Evolutionary conservation across 108 stramenopile genomes (phyloP).

Genomic region (Nannochloropsis oceanica): DNA sequence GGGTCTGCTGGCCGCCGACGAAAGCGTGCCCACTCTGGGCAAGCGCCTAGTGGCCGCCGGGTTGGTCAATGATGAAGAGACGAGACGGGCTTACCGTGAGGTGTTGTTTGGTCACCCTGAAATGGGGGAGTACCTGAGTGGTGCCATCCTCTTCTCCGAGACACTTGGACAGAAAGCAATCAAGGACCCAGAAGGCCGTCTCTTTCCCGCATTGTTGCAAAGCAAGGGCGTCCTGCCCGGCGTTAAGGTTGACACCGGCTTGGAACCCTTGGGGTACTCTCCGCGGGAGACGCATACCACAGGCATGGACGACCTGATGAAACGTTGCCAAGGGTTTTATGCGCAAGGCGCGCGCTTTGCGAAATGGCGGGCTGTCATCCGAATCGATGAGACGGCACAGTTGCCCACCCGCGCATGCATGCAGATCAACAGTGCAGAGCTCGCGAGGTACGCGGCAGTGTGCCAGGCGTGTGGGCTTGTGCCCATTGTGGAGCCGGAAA

Average conservation of each 20-base stretch:
- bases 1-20: conserved; percentile 24
- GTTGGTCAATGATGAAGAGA: conserved; percentile 14
- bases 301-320: conserved; percentile 32
- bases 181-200: conserved; percentile 5
- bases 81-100: conserved; percentile 18
- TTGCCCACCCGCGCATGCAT: conserved; percentile 21
- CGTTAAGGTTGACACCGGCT: conserved; percentile 31
- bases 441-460: conserved; percentile 28
- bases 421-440: conserved; percentile 10
- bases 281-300: conserved; percentile 18
- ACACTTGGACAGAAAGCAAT: conserved; percentile 17
- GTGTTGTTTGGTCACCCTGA: conserved; percentile 17
- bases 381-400: conserved; percentile 17
- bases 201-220: conserved; percentile 10
- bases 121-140: conserved; percentile 17
- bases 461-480: conserved; percentile 26
- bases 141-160: conserved; percentile 30
- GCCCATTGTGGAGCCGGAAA: conserved; percentile 38
- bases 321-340: conserved; percentile 18
- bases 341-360: conserved; percentile 32
- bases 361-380: conserved; percentile 34
- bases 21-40: conserved; percentile 12
- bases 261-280: conserved; percentile 8
- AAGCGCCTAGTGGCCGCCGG: conserved; percentile 19
- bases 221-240: conserved; percentile 22